Evolutionary conservation across 169 alveolate genomes (phyloP), one percentile per base, ranked within the genome.

Genomic region (Neospora caninum): DNA sequence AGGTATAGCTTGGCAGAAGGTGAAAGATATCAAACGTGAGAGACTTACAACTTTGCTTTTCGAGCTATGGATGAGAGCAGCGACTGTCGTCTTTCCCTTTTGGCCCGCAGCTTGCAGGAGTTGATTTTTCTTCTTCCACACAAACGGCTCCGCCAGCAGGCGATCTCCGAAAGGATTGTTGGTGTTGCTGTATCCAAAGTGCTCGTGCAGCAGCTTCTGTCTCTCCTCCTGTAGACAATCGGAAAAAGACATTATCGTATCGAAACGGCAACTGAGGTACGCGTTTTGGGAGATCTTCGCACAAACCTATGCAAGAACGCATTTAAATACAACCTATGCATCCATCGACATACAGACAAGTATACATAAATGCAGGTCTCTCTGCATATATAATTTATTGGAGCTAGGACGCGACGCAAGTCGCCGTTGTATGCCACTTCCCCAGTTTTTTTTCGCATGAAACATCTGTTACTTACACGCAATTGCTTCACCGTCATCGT

Each of bases 101-200:
- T 94, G 70, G 18, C 94, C 94, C 45, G 94, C 91, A 45, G 95
- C 95, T 43, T 86, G 91, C 64, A 91, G 94, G 64, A 86, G 58
- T 27, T 88, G 93, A 43, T 91, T 91, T 78, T 94, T 94, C 94
- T 94, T 94, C 73, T 88, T 87, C 96, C 96, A 94, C 43, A 91
- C 94, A 54, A 94, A 94, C 31, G 94, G 94, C 87, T 92, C 94
- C 25, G 96, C 93, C 34, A 94, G 86, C 64, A 54, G 39, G 45
- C 92, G 43, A 78, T 94, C 96, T 20, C 96, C 96, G 73, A 94
- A 94, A 70, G 96, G 96, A 84, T 94, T 94, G 43, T 54, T 91
- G 58, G 87, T 92, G 84, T 92, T 94, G 58, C 94, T 94, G 92
- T 94, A 94, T 36, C 94, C 95, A 49, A 94, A 88, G 69, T 88